Percentiles rank a stretch among this genome's conserved stretches.
Conservation (phyloP, 257 asterid genomes). For the Solanum infundibuliforme region DNA sequence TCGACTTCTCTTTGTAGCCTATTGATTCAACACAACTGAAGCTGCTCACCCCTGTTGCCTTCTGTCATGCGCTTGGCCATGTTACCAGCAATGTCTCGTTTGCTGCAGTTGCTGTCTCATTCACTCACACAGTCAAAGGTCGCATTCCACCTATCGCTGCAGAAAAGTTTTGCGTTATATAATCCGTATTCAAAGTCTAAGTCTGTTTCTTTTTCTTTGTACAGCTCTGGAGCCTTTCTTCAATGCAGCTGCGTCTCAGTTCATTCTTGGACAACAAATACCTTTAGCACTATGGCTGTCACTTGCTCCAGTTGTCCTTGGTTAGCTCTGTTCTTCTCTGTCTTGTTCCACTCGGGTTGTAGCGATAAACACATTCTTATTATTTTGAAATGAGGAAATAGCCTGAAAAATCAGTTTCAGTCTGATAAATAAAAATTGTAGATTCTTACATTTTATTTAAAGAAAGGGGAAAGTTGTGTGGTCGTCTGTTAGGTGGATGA, state of each 20-base stretch:
- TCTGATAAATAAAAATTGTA: background rate
- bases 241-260: conserved; percentile 98
- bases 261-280: conserved; percentile 86
- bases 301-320: conserved; percentile 88
- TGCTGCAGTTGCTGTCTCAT: conserved; percentile 90
- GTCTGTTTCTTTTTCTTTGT: background rate
- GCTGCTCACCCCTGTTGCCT: conserved; percentile 80
- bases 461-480: background rate
- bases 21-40: conserved; percentile 60
- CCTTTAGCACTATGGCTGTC: conserved; percentile 84
- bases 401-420: background rate
- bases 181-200: background rate
- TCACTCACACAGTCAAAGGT: conserved; percentile 95
- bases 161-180: background rate
- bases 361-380: background rate
- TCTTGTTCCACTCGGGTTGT: background rate
- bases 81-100: conserved; percentile 76
- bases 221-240: conserved; percentile 99
- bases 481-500: background rate
- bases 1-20: conserved; percentile 37
- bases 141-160: background rate
- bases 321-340: conserved; percentile 27
- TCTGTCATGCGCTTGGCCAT: conserved; percentile 82
- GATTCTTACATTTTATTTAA: background rate
- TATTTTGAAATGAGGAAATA: background rate